phyloP scores from a whole-genome alignment of 148 eudicot species.

The Talinum fruticosum region DNA sequence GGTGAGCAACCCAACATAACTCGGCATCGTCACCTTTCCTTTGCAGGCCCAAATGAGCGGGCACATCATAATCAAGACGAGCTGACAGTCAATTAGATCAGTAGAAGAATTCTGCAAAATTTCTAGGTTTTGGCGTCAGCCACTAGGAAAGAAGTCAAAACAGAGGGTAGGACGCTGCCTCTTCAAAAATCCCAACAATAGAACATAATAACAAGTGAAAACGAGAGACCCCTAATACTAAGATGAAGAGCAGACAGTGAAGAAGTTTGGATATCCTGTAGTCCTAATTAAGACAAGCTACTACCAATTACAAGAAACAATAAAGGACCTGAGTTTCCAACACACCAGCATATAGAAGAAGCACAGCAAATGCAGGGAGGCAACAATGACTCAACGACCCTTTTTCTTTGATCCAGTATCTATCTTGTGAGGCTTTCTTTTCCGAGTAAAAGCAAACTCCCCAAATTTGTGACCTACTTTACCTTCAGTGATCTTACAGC shows the following conservation, averaged over 20 bases:
- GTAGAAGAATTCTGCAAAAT: too few relatives aligned
- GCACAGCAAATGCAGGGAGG: neutral
- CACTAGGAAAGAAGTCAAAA: too few relatives aligned
- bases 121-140: too few relatives aligned
- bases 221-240: neutral
- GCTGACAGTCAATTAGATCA: too few relatives aligned
- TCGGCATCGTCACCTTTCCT: neutral
- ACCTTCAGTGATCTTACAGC: slow-evolving; percentile 43
- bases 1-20: neutral
- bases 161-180: neutral
- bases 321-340: neutral
- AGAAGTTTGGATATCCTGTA: neutral
- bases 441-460: slow-evolving; percentile 48
- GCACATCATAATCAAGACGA: too few relatives aligned
- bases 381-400: slow-evolving; percentile 27
- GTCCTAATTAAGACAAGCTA: neutral
- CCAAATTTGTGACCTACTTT: slow-evolving; percentile 58
- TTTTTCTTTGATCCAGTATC: slow-evolving; percentile 26
- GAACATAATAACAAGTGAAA: neutral
- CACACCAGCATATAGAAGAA: neutral
- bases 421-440: slow-evolving; percentile 32
- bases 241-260: neutral
- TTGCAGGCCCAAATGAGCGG: too few relatives aligned
- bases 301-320: neutral
- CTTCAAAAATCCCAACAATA: neutral